Evolutionary conservation across 208 protist genomes (phyloP), one percentile per base, ranked within the genome.

Genomic region (Trypanosoma rangeli): DNA sequence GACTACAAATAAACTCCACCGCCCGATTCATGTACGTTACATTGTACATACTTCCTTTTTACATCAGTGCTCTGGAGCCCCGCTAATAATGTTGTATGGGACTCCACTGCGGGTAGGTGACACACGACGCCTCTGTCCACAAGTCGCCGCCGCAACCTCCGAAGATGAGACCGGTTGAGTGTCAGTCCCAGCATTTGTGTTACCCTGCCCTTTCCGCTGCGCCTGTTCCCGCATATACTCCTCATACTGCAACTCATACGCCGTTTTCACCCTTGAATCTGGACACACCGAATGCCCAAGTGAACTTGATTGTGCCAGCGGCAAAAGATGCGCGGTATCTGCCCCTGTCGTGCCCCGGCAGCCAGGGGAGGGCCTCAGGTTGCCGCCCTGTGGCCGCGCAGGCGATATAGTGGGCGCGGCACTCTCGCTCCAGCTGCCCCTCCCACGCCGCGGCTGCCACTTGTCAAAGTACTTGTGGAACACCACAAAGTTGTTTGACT

Each of bases 401-500:
- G 18, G 7, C 7, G n/a, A 4, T 0, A 1, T 1, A n/a, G 22
- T 12, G 49, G 49, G 9, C 49, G 18, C 22, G 49, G 49, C 16
- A 24, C 10, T 26, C 15, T 10, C 28, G 22, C 31, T 28, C 20
- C 28, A 4, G 50, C 5, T 8, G 5, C 46, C 26, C 31, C n/a
- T 18, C 24, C 74, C 22, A 31, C 68, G 68, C 49, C 24, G 68
- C 54, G 60, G 62, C 48, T 64, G 56, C 58, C 50, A 59, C 24
- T 15, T n/a, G 35, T 90, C 85, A 67, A 96, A 98, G 63, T 94
- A 98, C 15, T 65, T 42, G 26, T 94, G 69, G 60, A 95, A 97
- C n/a, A 97, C 91, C 5, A 98, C 93, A 59, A 97, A 98, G 71
- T 98, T 95, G 72, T 98, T 98, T 15, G 67, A 76, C 80, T 98